Percentiles rank a stretch among this genome's conserved stretches.
Evolutionary conservation across 2,329 filamentous ascomycete genomes (phyloP).

Genomic region (Colletotrichum gigasporum): DNA sequence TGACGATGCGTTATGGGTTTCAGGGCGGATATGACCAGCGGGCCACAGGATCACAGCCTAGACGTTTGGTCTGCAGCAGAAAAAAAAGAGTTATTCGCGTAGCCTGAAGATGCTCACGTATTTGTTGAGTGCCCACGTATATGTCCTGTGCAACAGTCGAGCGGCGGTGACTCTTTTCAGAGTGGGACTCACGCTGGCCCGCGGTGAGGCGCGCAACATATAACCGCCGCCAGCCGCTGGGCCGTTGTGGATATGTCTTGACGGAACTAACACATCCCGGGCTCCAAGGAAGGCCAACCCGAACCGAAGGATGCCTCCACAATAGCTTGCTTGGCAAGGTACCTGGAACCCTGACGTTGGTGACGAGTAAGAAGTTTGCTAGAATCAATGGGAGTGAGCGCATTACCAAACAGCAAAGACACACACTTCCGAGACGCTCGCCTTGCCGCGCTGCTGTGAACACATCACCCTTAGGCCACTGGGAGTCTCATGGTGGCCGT

Average conservation of each 20-base stretch:
- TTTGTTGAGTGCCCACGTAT: neutral
- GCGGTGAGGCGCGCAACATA: slow-evolving; percentile 6
- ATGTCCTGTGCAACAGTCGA: neutral
- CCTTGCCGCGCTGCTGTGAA: neutral
- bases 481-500: too few species aligned
- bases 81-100: neutral
- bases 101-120: neutral
- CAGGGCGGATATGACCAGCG: neutral
- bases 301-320: slow-evolving; percentile 19
- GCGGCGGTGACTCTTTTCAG: neutral
- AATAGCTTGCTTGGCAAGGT: slow-evolving; percentile 23
- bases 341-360: slow-evolving; percentile 23
- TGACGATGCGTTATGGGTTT: slow-evolving; percentile 6
- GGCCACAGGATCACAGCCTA: neutral
- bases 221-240: slow-evolving; percentile 10
- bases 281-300: neutral
- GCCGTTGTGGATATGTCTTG: slow-evolving; percentile 1
- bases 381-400: slow-evolving; percentile 18
- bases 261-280: slow-evolving; percentile 8
- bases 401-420: slow-evolving; percentile 18
- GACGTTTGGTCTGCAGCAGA: neutral
- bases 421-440: slow-evolving; percentile 3
- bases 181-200: neutral
- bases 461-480: neutral
- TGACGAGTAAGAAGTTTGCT: slow-evolving; percentile 25